A percentile compares a stretch with the other conserved stretches of the same genome.
phyloP scores from a whole-genome alignment of 75 land plant species.

The Pinus albicaulis region DNA sequence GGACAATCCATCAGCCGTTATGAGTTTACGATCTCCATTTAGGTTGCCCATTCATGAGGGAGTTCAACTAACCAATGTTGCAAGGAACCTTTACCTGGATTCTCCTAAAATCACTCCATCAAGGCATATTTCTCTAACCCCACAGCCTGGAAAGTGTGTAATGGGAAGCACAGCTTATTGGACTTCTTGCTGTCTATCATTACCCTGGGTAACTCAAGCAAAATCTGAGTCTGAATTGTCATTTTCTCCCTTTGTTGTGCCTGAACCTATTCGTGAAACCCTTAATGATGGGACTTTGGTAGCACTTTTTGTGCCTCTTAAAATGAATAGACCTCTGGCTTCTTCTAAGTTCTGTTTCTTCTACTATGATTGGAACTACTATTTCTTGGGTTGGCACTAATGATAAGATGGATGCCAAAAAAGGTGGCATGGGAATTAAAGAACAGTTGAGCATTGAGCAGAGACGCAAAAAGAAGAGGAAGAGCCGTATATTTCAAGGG shows the following conservation, averaged over 20 bases:
- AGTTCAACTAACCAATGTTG: slow-evolving; percentile 17
- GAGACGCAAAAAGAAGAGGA: slow-evolving; percentile 54
- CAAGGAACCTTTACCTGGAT: slow-evolving; percentile 16
- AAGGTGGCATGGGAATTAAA: not conserved
- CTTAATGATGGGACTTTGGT: slow-evolving; percentile 18
- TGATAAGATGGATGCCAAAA: slow-evolving; percentile 15
- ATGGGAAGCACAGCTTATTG: slow-evolving; percentile 30
- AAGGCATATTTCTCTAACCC: not conserved
- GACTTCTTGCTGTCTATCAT: slow-evolving; percentile 22
- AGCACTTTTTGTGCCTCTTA: no score
- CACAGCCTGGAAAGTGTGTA: slow-evolving; percentile 24
- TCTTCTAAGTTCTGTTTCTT: slow-evolving; percentile 1
- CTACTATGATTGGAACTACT: slow-evolving; percentile 14
- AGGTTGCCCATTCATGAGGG: slow-evolving; percentile 26
- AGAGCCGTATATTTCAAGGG: slow-evolving; percentile 19
- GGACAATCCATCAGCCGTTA: not conserved
- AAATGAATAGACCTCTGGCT: not conserved
- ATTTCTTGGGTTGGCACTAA: slow-evolving; percentile 10
- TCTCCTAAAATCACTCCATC: no score
- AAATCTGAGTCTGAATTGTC: slow-evolving; percentile 14
- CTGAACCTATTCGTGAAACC: slow-evolving; percentile 29
- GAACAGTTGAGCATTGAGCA: slow-evolving; percentile 20
- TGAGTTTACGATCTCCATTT: slow-evolving; percentile 14
- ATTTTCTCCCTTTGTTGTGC: slow-evolving; percentile 16
- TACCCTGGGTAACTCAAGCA: slow-evolving; percentile 19